Evolutionary conservation across 2,329 filamentous ascomycete genomes (phyloP).

Genomic region (Clarireedia sp.): DNA sequence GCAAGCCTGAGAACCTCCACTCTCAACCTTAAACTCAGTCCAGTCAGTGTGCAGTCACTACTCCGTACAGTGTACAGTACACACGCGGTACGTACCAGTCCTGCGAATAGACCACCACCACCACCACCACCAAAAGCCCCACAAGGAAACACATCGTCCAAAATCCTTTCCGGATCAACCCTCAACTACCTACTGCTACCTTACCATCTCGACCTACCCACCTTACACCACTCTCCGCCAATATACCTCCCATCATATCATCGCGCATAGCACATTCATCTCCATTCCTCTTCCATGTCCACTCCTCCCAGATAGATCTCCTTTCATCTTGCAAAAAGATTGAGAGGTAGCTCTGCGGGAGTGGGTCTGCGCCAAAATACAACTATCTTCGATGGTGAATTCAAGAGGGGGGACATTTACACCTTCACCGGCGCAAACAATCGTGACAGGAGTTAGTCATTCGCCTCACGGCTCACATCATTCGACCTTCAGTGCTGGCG

Average conservation of each 20-base stretch:
- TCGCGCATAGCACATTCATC: constrained; percentile 1
- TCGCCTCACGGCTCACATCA: constrained; percentile 38
- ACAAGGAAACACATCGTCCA: neutral
- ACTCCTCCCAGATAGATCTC: constrained; percentile 28
- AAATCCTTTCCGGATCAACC: neutral
- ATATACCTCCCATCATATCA: neutral
- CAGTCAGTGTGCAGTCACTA: neutral
- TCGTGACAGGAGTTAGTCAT: constrained; percentile 30
- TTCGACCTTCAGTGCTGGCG: constrained; percentile 33
- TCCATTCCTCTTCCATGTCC: constrained; percentile 19
- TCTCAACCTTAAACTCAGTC: too few species aligned
- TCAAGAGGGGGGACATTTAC: constrained; percentile 31
- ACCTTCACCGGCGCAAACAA: constrained; percentile 31
- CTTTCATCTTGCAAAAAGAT: constrained; percentile 26
- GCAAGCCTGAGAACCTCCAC: too few species aligned
- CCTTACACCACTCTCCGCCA: neutral
- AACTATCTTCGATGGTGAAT: constrained; percentile 32
- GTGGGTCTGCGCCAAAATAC: constrained; percentile 28
- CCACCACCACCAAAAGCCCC: neutral
- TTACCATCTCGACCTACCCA: neutral
- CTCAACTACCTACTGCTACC: neutral
- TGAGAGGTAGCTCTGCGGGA: constrained; percentile 30
- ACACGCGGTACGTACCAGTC: neutral
- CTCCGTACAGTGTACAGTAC: neutral
- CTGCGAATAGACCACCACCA: neutral